Evolutionary conservation across 1,284 basidiomycete genomes (phyloP).

Genomic region (Microbotryum silenes-acaulis): DNA sequence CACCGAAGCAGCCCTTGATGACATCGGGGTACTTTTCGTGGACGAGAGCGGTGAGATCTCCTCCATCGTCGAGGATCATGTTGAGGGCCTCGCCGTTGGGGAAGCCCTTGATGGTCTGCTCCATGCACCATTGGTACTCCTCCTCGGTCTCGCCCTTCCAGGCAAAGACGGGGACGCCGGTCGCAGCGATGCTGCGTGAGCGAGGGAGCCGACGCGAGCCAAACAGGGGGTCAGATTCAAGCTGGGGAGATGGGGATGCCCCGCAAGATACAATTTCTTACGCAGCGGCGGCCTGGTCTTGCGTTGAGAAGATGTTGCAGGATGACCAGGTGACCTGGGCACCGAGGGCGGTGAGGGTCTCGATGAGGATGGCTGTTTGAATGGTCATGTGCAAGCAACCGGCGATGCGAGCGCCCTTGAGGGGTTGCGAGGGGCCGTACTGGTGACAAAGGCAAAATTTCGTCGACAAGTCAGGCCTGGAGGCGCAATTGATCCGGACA

Average conservation of each 20-base stretch:
- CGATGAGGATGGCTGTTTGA: constrained; percentile 56
- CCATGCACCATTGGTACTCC: constrained; percentile 91
- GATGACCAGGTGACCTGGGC: constrained; percentile 99
- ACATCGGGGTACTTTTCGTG: constrained; percentile 94
- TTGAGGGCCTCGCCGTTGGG: constrained; percentile 71
- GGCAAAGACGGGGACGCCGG: constrained; percentile 95
- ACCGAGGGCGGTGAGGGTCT: constrained; percentile 88
- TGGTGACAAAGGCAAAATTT: constrained; percentile 40
- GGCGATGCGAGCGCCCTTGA: constrained; percentile 92
- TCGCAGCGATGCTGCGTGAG: constrained; percentile 72
- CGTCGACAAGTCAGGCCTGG: background rate
- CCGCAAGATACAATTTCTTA: background rate
- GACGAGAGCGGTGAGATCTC: constrained; percentile 89
- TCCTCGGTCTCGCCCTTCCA: constrained; percentile 99
- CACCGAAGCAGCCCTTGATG: constrained; percentile 63
- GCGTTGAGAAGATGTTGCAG: constrained; percentile 95
- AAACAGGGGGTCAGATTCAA: background rate
- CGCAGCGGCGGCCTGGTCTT: constrained; percentile 84
- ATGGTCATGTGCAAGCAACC: constrained; percentile 87
- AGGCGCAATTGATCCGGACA: background rate
- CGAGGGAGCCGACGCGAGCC: background rate
- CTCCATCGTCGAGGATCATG: constrained; percentile 99
- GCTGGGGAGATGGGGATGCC: background rate
- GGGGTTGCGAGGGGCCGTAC: constrained; percentile 74
- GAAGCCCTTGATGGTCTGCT: constrained; percentile 78